Evolutionary conservation across 1,284 basidiomycete genomes (phyloP), one percentile per base, ranked within the genome.

Genomic region (Mycena citricolor): DNA sequence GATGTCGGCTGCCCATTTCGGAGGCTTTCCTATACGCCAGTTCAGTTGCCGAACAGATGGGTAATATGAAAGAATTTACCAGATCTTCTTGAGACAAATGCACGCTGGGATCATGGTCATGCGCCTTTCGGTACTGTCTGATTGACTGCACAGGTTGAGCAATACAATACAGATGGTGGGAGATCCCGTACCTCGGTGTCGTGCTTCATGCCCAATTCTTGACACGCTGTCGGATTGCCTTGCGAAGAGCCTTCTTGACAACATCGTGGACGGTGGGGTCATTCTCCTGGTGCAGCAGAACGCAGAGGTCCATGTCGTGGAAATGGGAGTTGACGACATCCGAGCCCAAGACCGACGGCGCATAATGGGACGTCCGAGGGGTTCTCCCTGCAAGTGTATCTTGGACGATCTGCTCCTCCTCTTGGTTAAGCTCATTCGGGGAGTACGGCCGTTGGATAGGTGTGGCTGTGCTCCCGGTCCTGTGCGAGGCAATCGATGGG

Each of bases 151-250:
- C 52, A 5, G 53, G 22, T 10, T 47, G 1, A 54, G 41, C 23
- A 43, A 42, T 22, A 42, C 14, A 31, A 32, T n/a, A 32, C 16
- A 22, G 31, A 14, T 11, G 19, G 30, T 8, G 35, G 45, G 5
- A 42, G 24, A 35, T 40, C 32, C 30, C 8, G 26, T 32, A 54
- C 86, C 69, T 90, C 86, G 49, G 76, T 77, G 57, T 90, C 87
- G 51, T 80, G 74, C 60, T 85, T 86, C 77, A 89, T 79, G n/a
- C 86, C 86, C 43, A 90, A 60, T 59, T 84, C 72, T 86, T 89
- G 24, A 90, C 79, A 35, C 87, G 69, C 47, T 84, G 78, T 47
- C 83, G 73, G 20, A 90, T 77, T 14, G 86, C 87, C 62, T 90
- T 90, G 42, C 86, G 71, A 28, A 90, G 64, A 0, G 86, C 88